Percentiles rank a stretch among this genome's conserved stretches.
Conservation (phyloP, 345 rosid species). For the Aethionema arabicum region DNA sequence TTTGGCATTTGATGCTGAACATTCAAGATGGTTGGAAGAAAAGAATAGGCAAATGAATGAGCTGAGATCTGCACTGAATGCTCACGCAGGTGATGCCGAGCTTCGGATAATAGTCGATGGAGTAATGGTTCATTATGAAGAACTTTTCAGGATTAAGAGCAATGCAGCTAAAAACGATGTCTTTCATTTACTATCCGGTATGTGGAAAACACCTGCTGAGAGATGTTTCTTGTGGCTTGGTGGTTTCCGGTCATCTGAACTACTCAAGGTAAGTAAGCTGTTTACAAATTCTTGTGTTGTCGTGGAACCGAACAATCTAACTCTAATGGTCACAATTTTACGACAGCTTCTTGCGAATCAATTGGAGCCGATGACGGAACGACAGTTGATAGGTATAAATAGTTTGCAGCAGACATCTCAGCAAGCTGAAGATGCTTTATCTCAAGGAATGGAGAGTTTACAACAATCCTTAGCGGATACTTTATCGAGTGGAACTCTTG, state of each 20-base stretch:
- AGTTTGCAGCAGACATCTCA: conserved; percentile 91
- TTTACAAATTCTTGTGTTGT: conserved; percentile 8
- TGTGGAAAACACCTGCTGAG: conserved; percentile 99
- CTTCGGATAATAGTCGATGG: conserved; percentile 70
- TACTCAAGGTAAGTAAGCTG: conserved; percentile 76
- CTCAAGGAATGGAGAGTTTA: conserved; percentile 93
- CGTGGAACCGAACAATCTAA: conserved; percentile 6
- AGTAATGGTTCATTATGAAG: conserved; percentile 66
- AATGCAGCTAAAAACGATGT: conserved; percentile 86
- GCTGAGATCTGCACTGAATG: conserved; percentile 84
- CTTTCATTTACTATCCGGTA: conserved; percentile 91
- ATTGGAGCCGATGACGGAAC: conserved; percentile 90
- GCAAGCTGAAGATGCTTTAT: conserved; percentile 88
- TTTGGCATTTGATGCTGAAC: conserved; percentile 81
- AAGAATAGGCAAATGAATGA: conserved; percentile 67
- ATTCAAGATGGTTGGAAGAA: conserved; percentile 90
- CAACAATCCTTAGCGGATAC: conserved; percentile 90
- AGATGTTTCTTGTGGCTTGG: conserved; percentile 96
- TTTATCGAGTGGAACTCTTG: conserved; percentile 69
- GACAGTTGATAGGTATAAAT: conserved; percentile 59
- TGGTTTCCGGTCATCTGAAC: conserved; percentile 91
- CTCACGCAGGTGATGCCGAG: conserved; percentile 89
- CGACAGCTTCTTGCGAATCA: conserved; percentile 79
- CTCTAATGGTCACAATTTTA: conserved; percentile 19
- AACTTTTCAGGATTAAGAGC: conserved; percentile 76